Percentiles rank a stretch among this genome's conserved stretches.
Conservation (phyloP, 768 basidiomycete genomes). For the Tylopilus vinaceipallidus region DNA sequence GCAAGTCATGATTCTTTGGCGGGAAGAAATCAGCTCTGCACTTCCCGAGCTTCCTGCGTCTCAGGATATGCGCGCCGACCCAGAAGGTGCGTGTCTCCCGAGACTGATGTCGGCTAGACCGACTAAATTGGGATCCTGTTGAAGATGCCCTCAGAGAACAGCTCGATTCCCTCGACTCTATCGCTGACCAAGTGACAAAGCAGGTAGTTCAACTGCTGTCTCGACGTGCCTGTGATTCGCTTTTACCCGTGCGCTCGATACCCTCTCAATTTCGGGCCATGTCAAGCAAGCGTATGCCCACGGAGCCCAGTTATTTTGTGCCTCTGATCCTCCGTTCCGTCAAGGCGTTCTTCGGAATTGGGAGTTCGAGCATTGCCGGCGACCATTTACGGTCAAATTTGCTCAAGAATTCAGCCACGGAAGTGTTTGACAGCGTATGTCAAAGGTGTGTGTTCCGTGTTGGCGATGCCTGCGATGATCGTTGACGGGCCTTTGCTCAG, state of each 20-base stretch:
- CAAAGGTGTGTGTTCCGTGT: conserved; percentile 46
- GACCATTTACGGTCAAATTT: conserved; percentile 53
- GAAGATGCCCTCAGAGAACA: conserved; percentile 57
- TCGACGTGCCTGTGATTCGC: conserved; percentile 79
- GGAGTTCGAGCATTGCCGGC: conserved; percentile 58
- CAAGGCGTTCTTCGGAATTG: conserved; percentile 67
- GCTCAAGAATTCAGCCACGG: conserved; percentile 48
- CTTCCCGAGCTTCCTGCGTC: conserved; percentile 45
- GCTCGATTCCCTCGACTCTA: conserved; percentile 45
- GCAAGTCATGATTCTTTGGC: conserved; percentile 61
- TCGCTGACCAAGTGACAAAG: conserved; percentile 57
- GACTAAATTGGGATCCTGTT: not conserved
- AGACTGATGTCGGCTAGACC: not conserved
- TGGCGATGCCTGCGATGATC: not conserved
- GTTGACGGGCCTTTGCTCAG: conserved; percentile 35
- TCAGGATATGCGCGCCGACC: conserved; percentile 32
- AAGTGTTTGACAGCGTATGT: conserved; percentile 70
- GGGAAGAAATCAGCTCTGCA: conserved; percentile 60
- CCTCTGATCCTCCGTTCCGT: conserved; percentile 77
- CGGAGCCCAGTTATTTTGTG: conserved; percentile 86
- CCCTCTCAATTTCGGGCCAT: conserved; percentile 88
- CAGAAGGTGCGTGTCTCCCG: conserved; percentile 48
- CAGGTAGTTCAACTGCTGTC: conserved; percentile 72
- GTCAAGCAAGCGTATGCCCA: conserved; percentile 68
- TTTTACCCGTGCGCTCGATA: conserved; percentile 82